phyloP scores from a whole-genome alignment of 1,284 basidiomycete genomes.

The Neolentinus lepideus region DNA sequence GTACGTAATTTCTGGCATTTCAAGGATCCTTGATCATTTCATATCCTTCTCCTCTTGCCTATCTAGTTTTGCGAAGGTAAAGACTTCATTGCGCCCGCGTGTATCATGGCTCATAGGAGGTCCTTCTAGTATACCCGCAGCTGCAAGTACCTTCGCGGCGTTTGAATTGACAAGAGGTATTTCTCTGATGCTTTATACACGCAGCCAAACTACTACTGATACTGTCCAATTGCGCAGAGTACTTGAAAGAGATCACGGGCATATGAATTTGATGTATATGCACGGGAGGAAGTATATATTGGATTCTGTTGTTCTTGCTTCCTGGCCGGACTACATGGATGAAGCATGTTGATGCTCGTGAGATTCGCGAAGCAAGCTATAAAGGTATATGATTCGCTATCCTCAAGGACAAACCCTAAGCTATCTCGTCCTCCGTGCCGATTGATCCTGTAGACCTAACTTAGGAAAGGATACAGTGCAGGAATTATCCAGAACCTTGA shows the following conservation, averaged over 20 bases:
- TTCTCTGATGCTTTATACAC: slow-evolving; percentile 3
- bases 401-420: too few relatives aligned
- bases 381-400: too few relatives aligned
- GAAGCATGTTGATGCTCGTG: too few relatives aligned
- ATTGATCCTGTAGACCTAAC: too few relatives aligned
- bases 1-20: slow-evolving; percentile 32
- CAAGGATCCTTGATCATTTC: slow-evolving; percentile 2
- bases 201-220: too few relatives aligned
- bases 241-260: not conserved
- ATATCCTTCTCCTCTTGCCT: not conserved
- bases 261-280: not conserved
- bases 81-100: not conserved
- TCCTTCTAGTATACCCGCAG: slow-evolving; percentile 76
- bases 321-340: too few relatives aligned
- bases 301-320: not conserved
- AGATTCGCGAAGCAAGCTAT: too few relatives aligned
- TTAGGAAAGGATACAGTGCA: too few relatives aligned
- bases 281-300: not conserved
- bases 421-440: too few relatives aligned
- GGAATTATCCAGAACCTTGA: too few relatives aligned
- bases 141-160: slow-evolving; percentile 87
- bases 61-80: slow-evolving; percentile 52
- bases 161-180: slow-evolving; percentile 81
- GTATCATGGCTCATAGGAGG: not conserved
- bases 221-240: not conserved